A percentile compares a stretch with the other conserved stretches of the same genome.
Conservation (phyloP, 441 rosid species). For the Gossypium laxum region DNA sequence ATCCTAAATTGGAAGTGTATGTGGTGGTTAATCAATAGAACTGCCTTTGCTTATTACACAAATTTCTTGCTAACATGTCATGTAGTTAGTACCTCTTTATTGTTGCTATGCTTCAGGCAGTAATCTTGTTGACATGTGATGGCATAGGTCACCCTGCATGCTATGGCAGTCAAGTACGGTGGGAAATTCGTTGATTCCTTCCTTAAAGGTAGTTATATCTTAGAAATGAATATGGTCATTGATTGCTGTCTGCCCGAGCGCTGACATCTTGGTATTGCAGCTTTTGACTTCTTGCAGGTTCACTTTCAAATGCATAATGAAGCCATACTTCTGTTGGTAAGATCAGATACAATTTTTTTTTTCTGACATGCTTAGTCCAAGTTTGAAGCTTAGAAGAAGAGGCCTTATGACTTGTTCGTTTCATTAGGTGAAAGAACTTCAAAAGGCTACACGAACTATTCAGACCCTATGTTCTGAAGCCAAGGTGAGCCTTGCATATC, state of each 20-base stretch:
- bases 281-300: conserved; percentile 58
- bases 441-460: conserved; percentile 75
- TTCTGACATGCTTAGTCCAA: not conserved
- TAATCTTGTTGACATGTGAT: conserved; percentile 7
- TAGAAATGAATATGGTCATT: not conserved
- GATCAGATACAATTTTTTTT: conserved; percentile 18
- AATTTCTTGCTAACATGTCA: not conserved
- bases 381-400: not conserved
- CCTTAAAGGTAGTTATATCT: conserved; percentile 51
- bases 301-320: conserved; percentile 60
- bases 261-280: conserved; percentile 32
- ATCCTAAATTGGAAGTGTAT: not conserved
- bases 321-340: conserved; percentile 52
- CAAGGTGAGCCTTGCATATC: conserved; percentile 42
- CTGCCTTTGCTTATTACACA: not conserved
- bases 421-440: conserved; percentile 64
- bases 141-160: conserved; percentile 50
- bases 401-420: conserved; percentile 1
- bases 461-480: conserved; percentile 87
- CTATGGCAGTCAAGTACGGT: conserved; percentile 77
- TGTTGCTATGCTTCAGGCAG: not conserved
- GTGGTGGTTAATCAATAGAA: not conserved
- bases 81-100: not conserved
- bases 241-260: conserved; percentile 11
- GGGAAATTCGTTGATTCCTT: conserved; percentile 69